phyloP scores from a whole-genome alignment of 2,329 filamentous ascomycete species.

The Aspergillus sp. region DNA sequence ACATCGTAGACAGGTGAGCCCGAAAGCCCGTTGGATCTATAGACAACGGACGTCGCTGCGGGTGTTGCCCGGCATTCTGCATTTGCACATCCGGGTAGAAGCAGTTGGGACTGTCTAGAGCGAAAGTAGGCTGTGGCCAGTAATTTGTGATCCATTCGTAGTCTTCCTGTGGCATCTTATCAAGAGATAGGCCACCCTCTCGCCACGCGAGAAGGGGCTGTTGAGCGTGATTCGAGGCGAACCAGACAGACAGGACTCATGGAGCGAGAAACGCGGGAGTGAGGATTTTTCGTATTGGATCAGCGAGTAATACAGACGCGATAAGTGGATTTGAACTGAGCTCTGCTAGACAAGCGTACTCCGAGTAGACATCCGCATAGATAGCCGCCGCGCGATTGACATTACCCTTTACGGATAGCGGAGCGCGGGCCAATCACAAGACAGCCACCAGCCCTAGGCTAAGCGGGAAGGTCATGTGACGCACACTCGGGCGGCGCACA shows the following conservation, averaged over 20 bases:
- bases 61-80: neutral
- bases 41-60: neutral
- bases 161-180: neutral
- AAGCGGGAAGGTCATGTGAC: constrained; percentile 24
- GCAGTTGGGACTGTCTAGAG: neutral
- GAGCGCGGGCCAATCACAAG: constrained; percentile 10
- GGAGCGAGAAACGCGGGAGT: neutral
- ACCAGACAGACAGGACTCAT: neutral
- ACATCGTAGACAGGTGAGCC: neutral
- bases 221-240: neutral
- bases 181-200: neutral
- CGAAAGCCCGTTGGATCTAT: neutral
- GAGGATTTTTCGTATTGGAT: too few relatives aligned
- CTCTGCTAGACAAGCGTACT: too few relatives aligned
- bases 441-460: constrained; percentile 7
- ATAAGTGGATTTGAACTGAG: too few relatives aligned
- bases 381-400: too few relatives aligned
- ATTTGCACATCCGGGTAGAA: neutral
- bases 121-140: neutral
- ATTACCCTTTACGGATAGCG: constrained; percentile 1
- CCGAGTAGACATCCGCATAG: too few relatives aligned
- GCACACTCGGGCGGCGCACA: constrained; percentile 17
- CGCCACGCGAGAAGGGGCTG: neutral
- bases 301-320: too few relatives aligned
- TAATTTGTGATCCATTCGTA: neutral